Percentiles rank a stretch among this genome's conserved stretches.
Evolutionary conservation across 2,329 filamentous ascomycete genomes (phyloP).

Genomic region (Fusarium pseudonygamai): DNA sequence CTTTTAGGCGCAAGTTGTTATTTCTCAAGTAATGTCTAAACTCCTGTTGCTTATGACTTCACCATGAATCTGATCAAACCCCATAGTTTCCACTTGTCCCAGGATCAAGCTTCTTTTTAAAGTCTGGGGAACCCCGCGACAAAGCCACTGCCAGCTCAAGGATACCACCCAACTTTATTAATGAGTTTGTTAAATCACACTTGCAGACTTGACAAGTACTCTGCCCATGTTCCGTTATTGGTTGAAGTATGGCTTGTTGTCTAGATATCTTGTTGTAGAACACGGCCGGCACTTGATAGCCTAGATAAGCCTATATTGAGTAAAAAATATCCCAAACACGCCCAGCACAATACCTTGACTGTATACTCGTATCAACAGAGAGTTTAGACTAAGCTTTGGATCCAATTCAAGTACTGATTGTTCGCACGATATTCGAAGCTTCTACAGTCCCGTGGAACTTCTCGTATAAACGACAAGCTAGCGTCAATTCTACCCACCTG

Average conservation of each 20-base stretch:
- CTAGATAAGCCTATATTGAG: background rate
- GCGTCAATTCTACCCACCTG: background rate
- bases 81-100: background rate
- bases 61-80: background rate
- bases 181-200: background rate
- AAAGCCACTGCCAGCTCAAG: background rate
- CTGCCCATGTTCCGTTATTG: background rate
- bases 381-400: background rate
- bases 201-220: background rate
- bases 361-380: background rate
- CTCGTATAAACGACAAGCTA: conserved; percentile 12
- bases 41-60: background rate
- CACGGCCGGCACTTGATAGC: background rate
- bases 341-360: no score
- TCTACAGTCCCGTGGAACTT: background rate
- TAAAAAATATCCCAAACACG: background rate
- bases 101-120: conserved; percentile 9
- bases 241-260: background rate
- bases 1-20: background rate
- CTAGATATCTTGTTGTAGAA: background rate
- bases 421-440: background rate
- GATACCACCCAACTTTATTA: background rate
- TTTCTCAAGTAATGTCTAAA: background rate
- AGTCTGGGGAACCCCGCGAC: conserved; percentile 7
- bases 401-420: background rate